phyloP scores from a whole-genome alignment of 2,329 filamentous ascomycete species.

The Fusarium drepaniforme region DNA sequence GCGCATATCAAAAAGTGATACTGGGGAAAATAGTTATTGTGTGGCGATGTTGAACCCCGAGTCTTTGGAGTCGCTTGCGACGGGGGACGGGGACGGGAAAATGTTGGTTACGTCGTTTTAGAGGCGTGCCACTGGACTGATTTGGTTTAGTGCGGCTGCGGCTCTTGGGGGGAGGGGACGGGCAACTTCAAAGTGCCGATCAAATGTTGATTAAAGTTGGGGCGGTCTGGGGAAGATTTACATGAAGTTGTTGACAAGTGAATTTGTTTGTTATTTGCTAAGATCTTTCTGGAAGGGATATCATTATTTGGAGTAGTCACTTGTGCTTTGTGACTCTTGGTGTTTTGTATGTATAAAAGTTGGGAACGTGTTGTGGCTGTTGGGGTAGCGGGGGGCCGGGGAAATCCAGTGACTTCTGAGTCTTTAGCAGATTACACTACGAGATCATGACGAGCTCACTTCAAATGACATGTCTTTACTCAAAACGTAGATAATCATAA shows the following conservation, averaged over 20 bases:
- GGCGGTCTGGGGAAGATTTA: neutral
- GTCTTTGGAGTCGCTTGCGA: slow-evolving; percentile 5
- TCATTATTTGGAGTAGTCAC: neutral
- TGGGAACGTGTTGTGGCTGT: neutral
- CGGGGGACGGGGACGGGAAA: slow-evolving; percentile 6
- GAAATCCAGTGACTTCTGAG: neutral
- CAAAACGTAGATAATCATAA: neutral
- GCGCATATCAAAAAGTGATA: slow-evolving; percentile 17
- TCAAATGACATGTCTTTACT: neutral
- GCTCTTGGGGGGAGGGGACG: slow-evolving; percentile 11
- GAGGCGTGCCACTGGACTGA: slow-evolving; percentile 16
- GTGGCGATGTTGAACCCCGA: neutral
- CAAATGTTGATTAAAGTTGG: neutral
- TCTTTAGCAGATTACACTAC: neutral
- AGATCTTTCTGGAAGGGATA: neutral
- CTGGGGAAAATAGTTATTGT: neutral
- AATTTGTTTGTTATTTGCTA: neutral
- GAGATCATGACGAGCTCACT: neutral
- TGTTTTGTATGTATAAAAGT: neutral
- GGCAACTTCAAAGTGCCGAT: neutral
- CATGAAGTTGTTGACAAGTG: neutral
- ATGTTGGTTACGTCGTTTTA: slow-evolving; percentile 31
- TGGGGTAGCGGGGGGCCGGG: neutral
- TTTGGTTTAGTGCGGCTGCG: slow-evolving; percentile 26
- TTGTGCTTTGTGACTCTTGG: neutral